A percentile compares a stretch with the other conserved stretches of the same genome.
phyloP scores from a whole-genome alignment of 2,329 filamentous ascomycete genomes.

The Xylariaceae sp. region DNA sequence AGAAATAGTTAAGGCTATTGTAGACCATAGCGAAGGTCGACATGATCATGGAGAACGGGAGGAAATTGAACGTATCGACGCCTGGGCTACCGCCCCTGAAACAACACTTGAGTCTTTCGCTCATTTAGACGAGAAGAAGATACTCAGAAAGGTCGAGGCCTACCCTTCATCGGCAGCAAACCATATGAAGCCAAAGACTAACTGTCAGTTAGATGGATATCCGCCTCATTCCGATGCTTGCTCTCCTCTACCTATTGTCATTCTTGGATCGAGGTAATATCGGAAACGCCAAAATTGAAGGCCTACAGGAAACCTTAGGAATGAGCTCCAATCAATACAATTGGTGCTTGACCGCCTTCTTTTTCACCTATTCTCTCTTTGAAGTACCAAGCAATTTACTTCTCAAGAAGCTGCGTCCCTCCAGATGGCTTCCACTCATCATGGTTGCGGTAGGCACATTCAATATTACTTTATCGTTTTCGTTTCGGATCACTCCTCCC shows the following conservation, averaged over 20 bases:
- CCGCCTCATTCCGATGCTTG: slow-evolving; percentile 63
- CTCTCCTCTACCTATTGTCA: slow-evolving; percentile 68
- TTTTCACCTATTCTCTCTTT: slow-evolving; percentile 77
- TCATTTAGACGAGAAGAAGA: slow-evolving; percentile 57
- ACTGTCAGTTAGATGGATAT: slow-evolving; percentile 48
- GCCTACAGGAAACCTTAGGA: slow-evolving; percentile 52
- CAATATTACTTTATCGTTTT: neutral
- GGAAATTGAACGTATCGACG: slow-evolving; percentile 28
- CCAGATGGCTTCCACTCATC: slow-evolving; percentile 74
- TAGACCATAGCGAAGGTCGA: slow-evolving; percentile 13
- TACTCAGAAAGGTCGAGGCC: slow-evolving; percentile 56
- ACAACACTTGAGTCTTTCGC: slow-evolving; percentile 36
- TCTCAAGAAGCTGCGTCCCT: slow-evolving; percentile 73
- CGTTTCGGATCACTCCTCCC: no score
- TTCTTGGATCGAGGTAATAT: slow-evolving; percentile 71
- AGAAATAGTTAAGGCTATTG: slow-evolving; percentile 20
- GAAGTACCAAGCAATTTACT: slow-evolving; percentile 78
- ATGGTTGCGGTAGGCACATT: slow-evolving; percentile 63
- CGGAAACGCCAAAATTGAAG: slow-evolving; percentile 68
- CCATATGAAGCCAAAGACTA: slow-evolving; percentile 10
- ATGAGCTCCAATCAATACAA: slow-evolving; percentile 73
- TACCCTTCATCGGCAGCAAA: neutral
- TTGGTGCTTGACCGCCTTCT: slow-evolving; percentile 70
- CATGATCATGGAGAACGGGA: no score
- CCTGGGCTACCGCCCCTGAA: slow-evolving; percentile 24